Percentiles rank a stretch among this genome's conserved stretches.
These are phyloP conservation scores for Cytidiella melzeri DNA, from an alignment of 768 basidiomycete genomes.

Conservation along the genomic window DNA sequence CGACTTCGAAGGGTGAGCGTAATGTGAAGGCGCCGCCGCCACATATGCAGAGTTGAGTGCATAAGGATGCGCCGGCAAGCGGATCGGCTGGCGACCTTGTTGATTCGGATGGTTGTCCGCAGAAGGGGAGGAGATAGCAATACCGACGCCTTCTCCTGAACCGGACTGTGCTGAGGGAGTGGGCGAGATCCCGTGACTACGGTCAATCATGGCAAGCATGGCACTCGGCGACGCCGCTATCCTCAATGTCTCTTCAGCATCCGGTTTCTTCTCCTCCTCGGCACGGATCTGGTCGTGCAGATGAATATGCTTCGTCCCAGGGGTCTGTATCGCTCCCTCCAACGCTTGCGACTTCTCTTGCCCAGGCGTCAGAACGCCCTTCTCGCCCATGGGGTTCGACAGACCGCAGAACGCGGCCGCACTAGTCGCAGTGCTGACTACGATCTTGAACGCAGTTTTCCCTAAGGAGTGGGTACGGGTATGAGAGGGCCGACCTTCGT, in stretches of 20 bases:
- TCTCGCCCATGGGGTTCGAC: constrained; percentile 14
- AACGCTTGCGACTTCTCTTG: constrained; percentile 17
- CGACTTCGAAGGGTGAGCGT: not conserved
- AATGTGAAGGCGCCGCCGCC: not conserved
- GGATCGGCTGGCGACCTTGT: constrained; percentile 15
- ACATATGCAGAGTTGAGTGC: constrained; percentile 23
- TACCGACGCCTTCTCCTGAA: constrained; percentile 31
- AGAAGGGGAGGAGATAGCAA: constrained; percentile 35
- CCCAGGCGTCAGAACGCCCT: constrained; percentile 4
- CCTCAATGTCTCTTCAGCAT: constrained; percentile 8
- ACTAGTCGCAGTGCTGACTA: constrained; percentile 27
- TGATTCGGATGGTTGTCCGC: constrained; percentile 17
- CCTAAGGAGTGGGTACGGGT: constrained; percentile 34
- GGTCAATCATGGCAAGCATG: constrained; percentile 7
- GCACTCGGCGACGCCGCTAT: constrained; percentile 13
- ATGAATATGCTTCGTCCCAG: constrained; percentile 21
- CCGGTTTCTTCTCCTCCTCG: constrained; percentile 2
- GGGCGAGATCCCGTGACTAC: constrained; percentile 22
- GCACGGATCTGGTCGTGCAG: constrained; percentile 16
- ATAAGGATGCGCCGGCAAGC: constrained; percentile 31
- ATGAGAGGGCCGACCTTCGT: constrained; percentile 19
- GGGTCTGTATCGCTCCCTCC: constrained; percentile 18
- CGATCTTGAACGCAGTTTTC: constrained; percentile 29
- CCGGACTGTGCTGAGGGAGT: constrained; percentile 23
- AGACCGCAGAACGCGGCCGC: constrained; percentile 23